These are phyloP conservation scores for Mortierella antarctica DNA, from an alignment of 192 early-diverging fungal species.

Conservation along the genomic window DNA sequence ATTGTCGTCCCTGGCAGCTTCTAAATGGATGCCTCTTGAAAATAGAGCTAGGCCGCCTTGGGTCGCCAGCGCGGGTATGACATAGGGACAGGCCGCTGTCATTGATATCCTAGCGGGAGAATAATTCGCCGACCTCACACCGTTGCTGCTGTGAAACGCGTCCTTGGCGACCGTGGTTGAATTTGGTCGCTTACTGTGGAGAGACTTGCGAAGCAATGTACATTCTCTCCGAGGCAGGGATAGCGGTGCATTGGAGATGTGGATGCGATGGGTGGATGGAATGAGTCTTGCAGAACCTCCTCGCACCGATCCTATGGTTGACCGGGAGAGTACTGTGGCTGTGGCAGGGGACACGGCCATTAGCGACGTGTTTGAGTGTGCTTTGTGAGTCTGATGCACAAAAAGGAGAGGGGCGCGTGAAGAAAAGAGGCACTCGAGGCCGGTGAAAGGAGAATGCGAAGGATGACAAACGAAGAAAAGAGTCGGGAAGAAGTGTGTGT, in stretches of 20 bases:
- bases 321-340: slow-evolving; percentile 11
- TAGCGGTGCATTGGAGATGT: no score
- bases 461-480: not conserved
- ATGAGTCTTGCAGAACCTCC: not conserved
- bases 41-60: slow-evolving; percentile 22
- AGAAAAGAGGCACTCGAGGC: no score
- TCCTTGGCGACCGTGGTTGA: not conserved
- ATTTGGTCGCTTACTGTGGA: not conserved
- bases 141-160: not conserved
- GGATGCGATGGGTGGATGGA: not conserved
- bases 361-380: not conserved
- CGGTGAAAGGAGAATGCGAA: no score
- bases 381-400: not conserved
- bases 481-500: not conserved
- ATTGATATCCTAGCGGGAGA: not conserved
- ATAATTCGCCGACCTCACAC: not conserved
- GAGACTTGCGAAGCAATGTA: not conserved
- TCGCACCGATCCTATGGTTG: slow-evolving; percentile 12
- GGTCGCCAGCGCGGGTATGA: slow-evolving; percentile 35
- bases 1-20: slow-evolving; percentile 5
- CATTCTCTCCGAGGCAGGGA: not conserved
- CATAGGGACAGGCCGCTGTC: slow-evolving; percentile 14
- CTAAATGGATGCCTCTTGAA: slow-evolving; percentile 16
- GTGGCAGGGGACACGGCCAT: slow-evolving; percentile 11
- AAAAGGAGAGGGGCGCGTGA: no score